Base-by-base conservation (phyloP, 345 rosid species). In the Brassica incana region DNA sequence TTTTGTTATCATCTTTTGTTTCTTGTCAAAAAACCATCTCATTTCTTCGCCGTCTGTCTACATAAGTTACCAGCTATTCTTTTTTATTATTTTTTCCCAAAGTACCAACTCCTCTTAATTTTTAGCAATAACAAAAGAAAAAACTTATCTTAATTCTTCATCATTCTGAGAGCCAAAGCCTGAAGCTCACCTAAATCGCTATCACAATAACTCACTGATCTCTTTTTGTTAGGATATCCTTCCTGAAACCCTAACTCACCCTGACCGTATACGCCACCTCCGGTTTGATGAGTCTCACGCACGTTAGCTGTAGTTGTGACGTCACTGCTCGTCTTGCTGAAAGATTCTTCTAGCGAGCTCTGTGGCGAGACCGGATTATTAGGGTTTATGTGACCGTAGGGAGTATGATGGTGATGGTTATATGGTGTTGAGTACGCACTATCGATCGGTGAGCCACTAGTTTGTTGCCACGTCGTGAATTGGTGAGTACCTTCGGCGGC, bases 161-260 rank as follows among this genome's bases (percentile, higher is more conserved):
- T 93, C 98, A 93, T 93, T 77, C 90, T 86, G 78, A 86, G 85
- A 43, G 95, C 97, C 77, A 93, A 87, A 68, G 91, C 95, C 78
- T 93, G 97, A 81, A 93, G 95, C 86, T 93, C 98, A 72, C 95
- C 86, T 81, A 86, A 69, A 60, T 93, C 97, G 73, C 60, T 69
- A 62, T 71, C 81, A 78, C 69, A 79, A 6, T 86, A 76, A 75
- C 65, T 76, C 76, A 65, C 77, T 59, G 80, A 76, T 80, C 83
- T 80, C 65, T 60, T 80, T 67, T 80, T 80, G 35, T 80, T 71
- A 30, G 83, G 80, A 65, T 80, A 80, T 3, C 80, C 83, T 75
- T 71, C 83, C 8, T 80, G 83, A 76, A 71, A 80, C 73, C 77
- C 83, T 76, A 80, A 65, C 5, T 56, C 79, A 29, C 75, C 78